Conservation (phyloP, 2,329 filamentous ascomycete genomes). For the Cordyceps cateniannulata region DNA sequence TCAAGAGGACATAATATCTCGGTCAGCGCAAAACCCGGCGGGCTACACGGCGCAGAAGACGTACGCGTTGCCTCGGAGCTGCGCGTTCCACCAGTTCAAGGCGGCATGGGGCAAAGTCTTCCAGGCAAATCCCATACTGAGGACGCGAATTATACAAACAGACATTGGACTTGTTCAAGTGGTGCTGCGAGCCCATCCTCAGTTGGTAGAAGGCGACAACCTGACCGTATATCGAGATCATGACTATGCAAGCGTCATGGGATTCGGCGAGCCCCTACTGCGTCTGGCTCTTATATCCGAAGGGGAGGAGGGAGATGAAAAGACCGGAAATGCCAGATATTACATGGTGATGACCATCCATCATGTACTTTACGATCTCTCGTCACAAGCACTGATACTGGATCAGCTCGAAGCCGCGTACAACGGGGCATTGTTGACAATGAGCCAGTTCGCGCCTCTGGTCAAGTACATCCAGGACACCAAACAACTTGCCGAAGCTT, state of each 20-base stretch:
- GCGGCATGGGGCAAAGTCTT: slow-evolving; percentile 29
- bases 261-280: slow-evolving; percentile 28
- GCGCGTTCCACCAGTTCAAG: slow-evolving; percentile 17
- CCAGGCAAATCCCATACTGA: slow-evolving; percentile 27
- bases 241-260: background rate
- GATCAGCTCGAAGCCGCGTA: slow-evolving; percentile 9
- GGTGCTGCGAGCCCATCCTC: slow-evolving; percentile 30
- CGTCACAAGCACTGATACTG: slow-evolving; percentile 13
- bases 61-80: slow-evolving; percentile 13
- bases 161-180: slow-evolving; percentile 32
- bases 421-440: slow-evolving; percentile 1
- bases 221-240: background rate
- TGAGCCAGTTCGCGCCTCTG: background rate
- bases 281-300: slow-evolving; percentile 24
- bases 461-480: slow-evolving; percentile 34
- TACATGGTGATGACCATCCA: slow-evolving; percentile 10
- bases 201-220: slow-evolving; percentile 13
- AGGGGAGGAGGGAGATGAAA: background rate
- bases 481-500: slow-evolving; percentile 20
- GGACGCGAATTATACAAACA: slow-evolving; percentile 36
- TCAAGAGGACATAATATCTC: slow-evolving; percentile 11
- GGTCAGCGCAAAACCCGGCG: slow-evolving; percentile 11
- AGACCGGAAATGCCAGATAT: background rate
- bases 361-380: slow-evolving; percentile 11
- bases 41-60: slow-evolving; percentile 17